These are phyloP conservation scores for Zygoascus hellenicus DNA, from an alignment of 1,139 yeast genomes.

Conservation along the genomic window DNA sequence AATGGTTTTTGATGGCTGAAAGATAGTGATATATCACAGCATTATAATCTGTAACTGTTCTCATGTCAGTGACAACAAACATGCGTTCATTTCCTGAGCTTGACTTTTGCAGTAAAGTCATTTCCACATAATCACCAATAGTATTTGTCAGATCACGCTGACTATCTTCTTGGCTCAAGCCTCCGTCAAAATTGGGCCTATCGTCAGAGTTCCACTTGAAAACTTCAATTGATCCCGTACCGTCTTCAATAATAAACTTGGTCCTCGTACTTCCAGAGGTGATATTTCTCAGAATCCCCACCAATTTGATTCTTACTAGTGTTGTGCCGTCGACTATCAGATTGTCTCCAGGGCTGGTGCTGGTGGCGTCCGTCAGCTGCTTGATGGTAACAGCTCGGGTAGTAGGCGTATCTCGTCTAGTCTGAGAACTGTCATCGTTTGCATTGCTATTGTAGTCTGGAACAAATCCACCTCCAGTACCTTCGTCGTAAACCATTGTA, in stretches of 20 bases:
- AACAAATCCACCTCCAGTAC: slow-evolving; percentile 11
- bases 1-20: slow-evolving; percentile 60
- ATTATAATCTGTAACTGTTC: slow-evolving; percentile 60
- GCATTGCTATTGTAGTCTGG: slow-evolving; percentile 6
- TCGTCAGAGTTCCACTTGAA: slow-evolving; percentile 29
- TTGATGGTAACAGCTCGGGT: slow-evolving; percentile 81
- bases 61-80: slow-evolving; percentile 59
- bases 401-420: slow-evolving; percentile 19
- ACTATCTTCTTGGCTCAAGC: slow-evolving; percentile 23
- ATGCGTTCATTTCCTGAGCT: slow-evolving; percentile 57
- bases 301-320: slow-evolving; percentile 54
- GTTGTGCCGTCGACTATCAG: slow-evolving; percentile 59
- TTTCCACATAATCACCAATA: slow-evolving; percentile 53
- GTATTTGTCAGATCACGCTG: slow-evolving; percentile 17
- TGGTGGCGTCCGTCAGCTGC: slow-evolving; percentile 64
- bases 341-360: slow-evolving; percentile 70
- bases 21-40: slow-evolving; percentile 73
- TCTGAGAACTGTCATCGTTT: background rate
- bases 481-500: slow-evolving; percentile 1
- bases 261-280: slow-evolving; percentile 49
- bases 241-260: slow-evolving; percentile 67
- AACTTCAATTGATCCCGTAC: slow-evolving; percentile 71
- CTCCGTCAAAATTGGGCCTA: slow-evolving; percentile 33
- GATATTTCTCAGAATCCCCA: slow-evolving; percentile 60
- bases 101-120: slow-evolving; percentile 66